Conservation (phyloP, 345 rosid species). For the Hypericum androsaemum region DNA sequence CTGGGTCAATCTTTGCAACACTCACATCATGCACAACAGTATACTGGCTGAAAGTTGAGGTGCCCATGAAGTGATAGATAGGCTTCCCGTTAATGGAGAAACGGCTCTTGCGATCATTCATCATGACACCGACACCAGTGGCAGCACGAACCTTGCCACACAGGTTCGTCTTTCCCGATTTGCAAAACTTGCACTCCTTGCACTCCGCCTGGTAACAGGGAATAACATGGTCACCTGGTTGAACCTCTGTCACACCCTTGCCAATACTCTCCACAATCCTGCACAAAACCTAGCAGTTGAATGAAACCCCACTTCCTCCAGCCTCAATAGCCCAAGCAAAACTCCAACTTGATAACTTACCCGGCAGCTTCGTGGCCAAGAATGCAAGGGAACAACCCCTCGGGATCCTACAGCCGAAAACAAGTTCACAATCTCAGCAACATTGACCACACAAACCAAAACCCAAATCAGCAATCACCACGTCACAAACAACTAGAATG, state of each 20-base stretch:
- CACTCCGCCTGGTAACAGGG: conserved; percentile 99
- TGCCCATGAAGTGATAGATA: conserved; percentile 96
- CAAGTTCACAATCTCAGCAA: conserved; percentile 2
- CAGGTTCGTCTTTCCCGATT: conserved; percentile 94
- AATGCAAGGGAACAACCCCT: conserved; percentile 90
- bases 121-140: conserved; percentile 93
- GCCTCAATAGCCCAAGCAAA: conserved; percentile 2
- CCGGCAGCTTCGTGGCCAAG: conserved; percentile 99
- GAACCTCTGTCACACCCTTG: conserved; percentile 89
- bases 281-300: conserved; percentile 5
- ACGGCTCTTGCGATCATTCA: conserved; percentile 77
- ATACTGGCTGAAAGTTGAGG: conserved; percentile 95
- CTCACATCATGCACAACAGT: conserved; percentile 98
- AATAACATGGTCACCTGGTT: conserved; percentile 89
- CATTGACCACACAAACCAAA: background rate
- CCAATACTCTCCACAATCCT: conserved; percentile 97
- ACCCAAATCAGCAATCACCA: background rate
- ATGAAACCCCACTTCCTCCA: background rate
- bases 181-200: conserved; percentile 92
- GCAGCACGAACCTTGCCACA: conserved; percentile 90
- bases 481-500: background rate
- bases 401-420: conserved; percentile 62
- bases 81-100: conserved; percentile 85
- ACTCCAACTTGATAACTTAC: conserved; percentile 22
- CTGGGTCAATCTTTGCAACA: conserved; percentile 85